These are phyloP conservation scores for Yamadazyma atmosphaerica DNA, from an alignment of 1,139 yeast genomes.

Conservation along the genomic window DNA sequence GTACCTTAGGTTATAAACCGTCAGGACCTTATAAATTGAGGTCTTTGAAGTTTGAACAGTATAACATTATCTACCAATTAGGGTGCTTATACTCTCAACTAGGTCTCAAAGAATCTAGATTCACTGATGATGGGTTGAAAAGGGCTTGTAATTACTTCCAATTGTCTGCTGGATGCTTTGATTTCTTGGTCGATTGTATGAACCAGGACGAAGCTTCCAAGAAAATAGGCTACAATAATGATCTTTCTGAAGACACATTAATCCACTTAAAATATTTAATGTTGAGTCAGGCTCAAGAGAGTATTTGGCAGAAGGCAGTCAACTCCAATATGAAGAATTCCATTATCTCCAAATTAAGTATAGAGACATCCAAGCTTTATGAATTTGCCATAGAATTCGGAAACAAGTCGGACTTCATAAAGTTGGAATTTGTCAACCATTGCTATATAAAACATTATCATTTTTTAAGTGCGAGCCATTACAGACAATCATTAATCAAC, in stretches of 20 bases:
- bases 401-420: conserved; percentile 50
- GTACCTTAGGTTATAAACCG: conserved; percentile 59
- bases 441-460: conserved; percentile 58
- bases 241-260: conserved; percentile 29
- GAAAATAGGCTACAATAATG: conserved; percentile 16
- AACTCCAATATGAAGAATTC: conserved; percentile 58
- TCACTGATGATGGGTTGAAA: conserved; percentile 57
- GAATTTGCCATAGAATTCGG: conserved; percentile 45
- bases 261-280: conserved; percentile 41
- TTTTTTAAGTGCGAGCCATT: conserved; percentile 70
- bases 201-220: conserved; percentile 11
- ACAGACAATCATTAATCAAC: conserved; percentile 54
- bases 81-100: conserved; percentile 63
- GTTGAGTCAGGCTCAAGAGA: conserved; percentile 88
- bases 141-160: conserved; percentile 66
- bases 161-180: conserved; percentile 69
- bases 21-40: conserved; percentile 36
- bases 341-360: conserved; percentile 61
- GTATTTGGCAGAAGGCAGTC: conserved; percentile 76
- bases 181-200: conserved; percentile 27
- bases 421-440: conserved; percentile 66
- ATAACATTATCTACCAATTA: conserved; percentile 66
- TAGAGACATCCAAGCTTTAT: conserved; percentile 63
- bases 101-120: conserved; percentile 45
- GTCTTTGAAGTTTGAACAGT: conserved; percentile 57